Evolutionary conservation across 768 basidiomycete genomes (phyloP).

Genomic region (Phaffia tasmanica): DNA sequence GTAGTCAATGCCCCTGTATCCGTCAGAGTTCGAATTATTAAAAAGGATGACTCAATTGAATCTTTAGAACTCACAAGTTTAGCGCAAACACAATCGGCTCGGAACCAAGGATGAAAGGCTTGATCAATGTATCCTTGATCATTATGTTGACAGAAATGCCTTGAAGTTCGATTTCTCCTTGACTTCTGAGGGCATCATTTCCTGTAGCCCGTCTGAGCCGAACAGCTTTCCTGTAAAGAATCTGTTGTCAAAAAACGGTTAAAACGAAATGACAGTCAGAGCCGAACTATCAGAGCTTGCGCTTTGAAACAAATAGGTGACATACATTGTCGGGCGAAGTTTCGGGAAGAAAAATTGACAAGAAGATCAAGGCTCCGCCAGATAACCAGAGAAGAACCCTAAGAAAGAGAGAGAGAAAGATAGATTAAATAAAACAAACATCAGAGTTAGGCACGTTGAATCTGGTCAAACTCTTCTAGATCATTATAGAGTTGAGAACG

Average conservation of each 20-base stretch:
- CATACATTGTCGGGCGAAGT: constrained; percentile 10
- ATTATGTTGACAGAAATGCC: constrained; percentile 3
- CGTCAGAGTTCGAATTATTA: background rate
- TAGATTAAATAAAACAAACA: constrained; percentile 8
- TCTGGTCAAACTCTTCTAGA: background rate
- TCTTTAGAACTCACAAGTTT: constrained; percentile 27
- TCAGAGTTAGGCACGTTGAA: background rate
- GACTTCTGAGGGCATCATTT: constrained; percentile 28
- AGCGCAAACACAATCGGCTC: constrained; percentile 34
- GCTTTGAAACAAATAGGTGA: background rate
- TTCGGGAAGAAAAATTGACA: constrained; percentile 37
- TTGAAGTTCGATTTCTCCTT: constrained; percentile 22
- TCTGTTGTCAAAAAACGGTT: background rate
- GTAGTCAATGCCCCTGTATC: background rate
- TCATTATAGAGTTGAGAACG: background rate
- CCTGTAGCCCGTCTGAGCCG: constrained; percentile 32
- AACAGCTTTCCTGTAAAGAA: constrained; percentile 29
- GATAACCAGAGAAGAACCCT: constrained; percentile 37
- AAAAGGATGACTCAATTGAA: constrained; percentile 2
- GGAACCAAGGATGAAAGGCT: constrained; percentile 32
- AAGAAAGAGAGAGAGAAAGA: constrained; percentile 34
- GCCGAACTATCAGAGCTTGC: background rate
- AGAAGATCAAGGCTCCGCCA: constrained; percentile 26
- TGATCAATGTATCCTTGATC: constrained; percentile 26
- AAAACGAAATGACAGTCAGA: background rate